Evolutionary conservation across 768 basidiomycete genomes (phyloP).

Genomic region (Phanerochaete carnosa): DNA sequence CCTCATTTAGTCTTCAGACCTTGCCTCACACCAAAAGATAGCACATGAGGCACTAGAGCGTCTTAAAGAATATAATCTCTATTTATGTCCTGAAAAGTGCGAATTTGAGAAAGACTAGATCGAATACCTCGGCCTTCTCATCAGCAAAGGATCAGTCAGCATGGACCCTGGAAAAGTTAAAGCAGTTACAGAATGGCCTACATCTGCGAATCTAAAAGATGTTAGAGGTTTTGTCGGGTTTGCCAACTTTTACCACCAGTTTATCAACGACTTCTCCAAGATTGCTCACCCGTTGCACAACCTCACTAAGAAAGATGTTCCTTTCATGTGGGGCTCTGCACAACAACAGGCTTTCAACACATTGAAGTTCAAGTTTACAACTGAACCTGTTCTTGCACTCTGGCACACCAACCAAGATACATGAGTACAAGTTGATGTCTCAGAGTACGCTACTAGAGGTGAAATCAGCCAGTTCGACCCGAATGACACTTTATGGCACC

Average conservation of each 20-base stretch:
- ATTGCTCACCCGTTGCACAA: conserved; percentile 21
- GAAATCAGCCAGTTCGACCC: too few species aligned
- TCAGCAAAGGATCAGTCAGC: too few species aligned
- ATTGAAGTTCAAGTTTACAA: not conserved
- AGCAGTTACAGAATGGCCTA: too few species aligned
- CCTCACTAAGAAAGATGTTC: conserved; percentile 11
- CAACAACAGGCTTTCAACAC: not conserved
- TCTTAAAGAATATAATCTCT: too few species aligned
- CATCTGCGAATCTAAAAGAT: conserved; percentile 5
- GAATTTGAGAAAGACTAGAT: too few species aligned
- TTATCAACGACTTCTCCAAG: conserved; percentile 26
- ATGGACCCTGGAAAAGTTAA: too few species aligned
- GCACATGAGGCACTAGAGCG: conserved; percentile 14
- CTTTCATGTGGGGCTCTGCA: not conserved
- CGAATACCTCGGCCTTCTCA: too few species aligned
- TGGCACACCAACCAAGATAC: not conserved
- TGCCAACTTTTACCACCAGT: conserved; percentile 29
- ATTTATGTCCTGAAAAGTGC: too few species aligned
- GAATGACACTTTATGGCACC: too few species aligned
- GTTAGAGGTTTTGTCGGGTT: conserved; percentile 27
- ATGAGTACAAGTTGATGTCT: not conserved
- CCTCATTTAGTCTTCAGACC: too few species aligned
- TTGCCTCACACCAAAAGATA: conserved; percentile 13
- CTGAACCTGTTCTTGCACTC: not conserved
- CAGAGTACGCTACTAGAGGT: conserved; percentile 1